phyloP scores from a whole-genome alignment of 1,139 yeast genomes.

The Yamadazyma membranifaciens region DNA sequence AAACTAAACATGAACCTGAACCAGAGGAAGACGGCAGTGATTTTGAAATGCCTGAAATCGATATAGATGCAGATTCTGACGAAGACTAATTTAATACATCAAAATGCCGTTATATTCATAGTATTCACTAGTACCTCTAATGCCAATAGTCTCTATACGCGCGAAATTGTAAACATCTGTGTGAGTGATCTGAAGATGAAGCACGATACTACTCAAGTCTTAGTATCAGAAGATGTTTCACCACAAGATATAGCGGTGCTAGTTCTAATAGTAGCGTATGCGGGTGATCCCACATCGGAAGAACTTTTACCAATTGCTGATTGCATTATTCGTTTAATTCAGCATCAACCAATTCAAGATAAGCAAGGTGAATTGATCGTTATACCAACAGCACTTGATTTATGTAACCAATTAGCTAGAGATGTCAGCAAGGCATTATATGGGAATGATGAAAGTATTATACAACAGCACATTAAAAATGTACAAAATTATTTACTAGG shows the following conservation, averaged over 20 bases:
- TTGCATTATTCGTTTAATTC: conserved; percentile 21
- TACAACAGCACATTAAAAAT: neutral
- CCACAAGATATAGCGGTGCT: conserved; percentile 35
- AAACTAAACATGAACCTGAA: neutral
- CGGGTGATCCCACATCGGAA: conserved; percentile 11
- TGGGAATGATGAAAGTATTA: conserved; percentile 4
- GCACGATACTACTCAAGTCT: conserved; percentile 10
- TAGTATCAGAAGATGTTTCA: conserved; percentile 32
- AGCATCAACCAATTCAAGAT: conserved; percentile 25
- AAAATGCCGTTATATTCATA: too few relatives aligned
- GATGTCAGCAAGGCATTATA: conserved; percentile 8
- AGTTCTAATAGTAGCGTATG: conserved; percentile 22
- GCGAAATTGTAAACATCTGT: conserved; percentile 1
- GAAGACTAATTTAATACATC: conserved; percentile 14
- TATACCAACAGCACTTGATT: conserved; percentile 27
- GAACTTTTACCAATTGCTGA: conserved; percentile 9
- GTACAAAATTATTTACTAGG: conserved; percentile 11
- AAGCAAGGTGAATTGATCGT: conserved; percentile 23
- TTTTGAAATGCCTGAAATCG: conserved; percentile 59
- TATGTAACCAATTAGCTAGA: conserved; percentile 18
- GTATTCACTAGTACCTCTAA: too few relatives aligned
- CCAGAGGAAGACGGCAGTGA: conserved; percentile 38
- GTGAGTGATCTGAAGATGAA: neutral
- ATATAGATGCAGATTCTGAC: conserved; percentile 36
- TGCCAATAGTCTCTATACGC: neutral